Conservation (phyloP, 306 rosid genomes). For the Ormosia semicastrata region DNA sequence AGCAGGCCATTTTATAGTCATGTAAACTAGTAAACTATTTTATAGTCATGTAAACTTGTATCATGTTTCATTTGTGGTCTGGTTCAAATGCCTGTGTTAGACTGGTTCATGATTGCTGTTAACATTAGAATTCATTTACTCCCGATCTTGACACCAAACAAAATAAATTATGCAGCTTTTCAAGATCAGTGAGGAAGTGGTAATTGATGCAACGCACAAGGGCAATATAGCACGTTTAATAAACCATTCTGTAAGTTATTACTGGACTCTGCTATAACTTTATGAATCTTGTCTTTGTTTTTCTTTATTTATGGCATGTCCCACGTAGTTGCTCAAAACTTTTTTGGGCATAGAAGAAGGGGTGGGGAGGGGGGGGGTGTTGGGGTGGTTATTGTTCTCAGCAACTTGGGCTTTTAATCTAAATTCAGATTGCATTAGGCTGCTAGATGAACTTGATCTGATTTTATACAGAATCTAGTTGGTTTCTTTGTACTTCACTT, state of each 20-base stretch:
- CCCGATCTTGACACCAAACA: constrained; percentile 20
- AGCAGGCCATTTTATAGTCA: not conserved
- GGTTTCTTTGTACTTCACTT: not conserved
- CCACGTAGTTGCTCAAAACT: not conserved
- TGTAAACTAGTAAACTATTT: not conserved
- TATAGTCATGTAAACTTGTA: not conserved
- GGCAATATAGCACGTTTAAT: constrained; percentile 95
- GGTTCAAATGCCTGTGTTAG: constrained; percentile 16
- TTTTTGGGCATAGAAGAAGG: not conserved
- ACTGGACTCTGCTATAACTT: not conserved
- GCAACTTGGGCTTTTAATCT: not conserved
- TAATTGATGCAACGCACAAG: constrained; percentile 75
- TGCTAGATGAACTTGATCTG: not conserved
- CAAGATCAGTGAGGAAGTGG: constrained; percentile 96
- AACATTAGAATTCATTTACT: constrained; percentile 8
- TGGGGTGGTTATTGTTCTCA: not conserved
- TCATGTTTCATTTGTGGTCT: not conserved
- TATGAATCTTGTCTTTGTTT: not conserved
- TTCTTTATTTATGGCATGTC: not conserved
- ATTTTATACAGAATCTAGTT: not conserved
- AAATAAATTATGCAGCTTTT: constrained; percentile 72
- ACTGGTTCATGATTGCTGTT: constrained; percentile 11
- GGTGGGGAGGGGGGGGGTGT: not conserved
- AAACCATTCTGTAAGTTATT: constrained; percentile 84
- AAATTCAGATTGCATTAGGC: not conserved